Percentiles rank a stretch among this genome's conserved stretches.
Conservation (phyloP, 2,329 filamentous ascomycete species). For the Grosmannia penicillata region DNA sequence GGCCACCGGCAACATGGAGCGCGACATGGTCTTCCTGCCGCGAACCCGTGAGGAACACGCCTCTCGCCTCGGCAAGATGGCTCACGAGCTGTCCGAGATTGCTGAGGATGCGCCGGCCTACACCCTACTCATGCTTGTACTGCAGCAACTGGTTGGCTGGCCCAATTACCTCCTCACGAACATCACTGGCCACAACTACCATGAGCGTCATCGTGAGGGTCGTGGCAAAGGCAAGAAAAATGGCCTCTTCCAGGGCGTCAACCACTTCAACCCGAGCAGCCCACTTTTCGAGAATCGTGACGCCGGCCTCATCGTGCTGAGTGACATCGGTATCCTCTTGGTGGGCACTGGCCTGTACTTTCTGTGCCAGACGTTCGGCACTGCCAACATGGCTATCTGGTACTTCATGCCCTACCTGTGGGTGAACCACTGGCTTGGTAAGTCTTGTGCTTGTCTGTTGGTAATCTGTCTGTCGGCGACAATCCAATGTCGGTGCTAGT, state of each 20-base stretch:
- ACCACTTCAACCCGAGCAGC: constrained; percentile 84
- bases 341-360: constrained; percentile 46
- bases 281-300: constrained; percentile 88
- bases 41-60: constrained; percentile 76
- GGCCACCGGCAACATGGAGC: constrained; percentile 90
- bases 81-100: constrained; percentile 75
- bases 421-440: constrained; percentile 99
- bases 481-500: no score
- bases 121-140: constrained; percentile 58
- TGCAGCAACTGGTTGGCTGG: constrained; percentile 88
- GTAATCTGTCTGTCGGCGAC: no score
- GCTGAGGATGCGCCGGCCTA: constrained; percentile 87
- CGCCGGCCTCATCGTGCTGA: constrained; percentile 71
- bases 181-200: constrained; percentile 91
- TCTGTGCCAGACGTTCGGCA: constrained; percentile 67
- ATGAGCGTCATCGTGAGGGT: constrained; percentile 80
- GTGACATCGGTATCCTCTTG: constrained; percentile 66
- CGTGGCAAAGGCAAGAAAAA: constrained; percentile 88
- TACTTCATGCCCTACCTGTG: constrained; percentile 91
- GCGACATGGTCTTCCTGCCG: constrained; percentile 98
- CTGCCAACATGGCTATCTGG: constrained; percentile 80
- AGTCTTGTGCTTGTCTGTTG: no score
- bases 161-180: constrained; percentile 82
- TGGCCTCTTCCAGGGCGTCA: constrained; percentile 66
- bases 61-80: constrained; percentile 53